Percentiles rank a stretch among this genome's conserved stretches.
Conservation (phyloP, 1,139 yeast genomes). For the Debaryomyces udenii region DNA sequence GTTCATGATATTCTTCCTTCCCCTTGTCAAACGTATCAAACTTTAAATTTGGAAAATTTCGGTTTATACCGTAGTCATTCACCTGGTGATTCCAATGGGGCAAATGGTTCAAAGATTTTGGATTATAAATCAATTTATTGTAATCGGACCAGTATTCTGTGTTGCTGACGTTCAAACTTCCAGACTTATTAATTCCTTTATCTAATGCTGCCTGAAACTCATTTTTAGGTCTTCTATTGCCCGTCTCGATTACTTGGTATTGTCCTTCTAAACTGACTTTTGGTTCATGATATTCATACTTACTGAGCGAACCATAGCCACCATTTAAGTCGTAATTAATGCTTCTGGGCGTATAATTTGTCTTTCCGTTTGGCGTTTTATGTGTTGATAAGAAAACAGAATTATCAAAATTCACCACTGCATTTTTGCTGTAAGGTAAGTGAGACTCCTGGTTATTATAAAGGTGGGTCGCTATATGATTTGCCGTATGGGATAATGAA, state of each 20-base stretch:
- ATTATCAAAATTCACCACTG: conserved; percentile 32
- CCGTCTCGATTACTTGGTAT: conserved; percentile 20
- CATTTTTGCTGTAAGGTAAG: conserved; percentile 50
- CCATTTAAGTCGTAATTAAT: conserved; percentile 73
- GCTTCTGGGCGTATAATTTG: conserved; percentile 79
- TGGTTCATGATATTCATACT: conserved; percentile 50
- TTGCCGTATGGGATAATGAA: conserved; percentile 72
- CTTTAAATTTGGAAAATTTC: conserved; percentile 30
- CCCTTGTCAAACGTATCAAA: conserved; percentile 36
- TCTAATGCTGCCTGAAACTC: conserved; percentile 69
- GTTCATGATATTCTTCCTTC: conserved; percentile 29
- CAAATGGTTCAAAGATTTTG: conserved; percentile 57
- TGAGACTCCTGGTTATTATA: conserved; percentile 78
- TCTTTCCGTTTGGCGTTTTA: conserved; percentile 45
- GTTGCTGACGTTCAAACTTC: conserved; percentile 37
- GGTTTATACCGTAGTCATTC: conserved; percentile 26
- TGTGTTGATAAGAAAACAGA: conserved; percentile 31
- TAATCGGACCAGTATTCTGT: conserved; percentile 84
- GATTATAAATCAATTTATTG: conserved; percentile 66
- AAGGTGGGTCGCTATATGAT: conserved; percentile 75
- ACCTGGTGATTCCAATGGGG: conserved; percentile 53
- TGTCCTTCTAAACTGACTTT: conserved; percentile 14
- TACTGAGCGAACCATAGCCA: conserved; percentile 65
- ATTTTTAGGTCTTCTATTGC: conserved; percentile 37
- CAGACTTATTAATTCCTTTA: conserved; percentile 32